phyloP scores from a whole-genome alignment of 768 basidiomycete species.

The Mycena sanguinolenta region DNA sequence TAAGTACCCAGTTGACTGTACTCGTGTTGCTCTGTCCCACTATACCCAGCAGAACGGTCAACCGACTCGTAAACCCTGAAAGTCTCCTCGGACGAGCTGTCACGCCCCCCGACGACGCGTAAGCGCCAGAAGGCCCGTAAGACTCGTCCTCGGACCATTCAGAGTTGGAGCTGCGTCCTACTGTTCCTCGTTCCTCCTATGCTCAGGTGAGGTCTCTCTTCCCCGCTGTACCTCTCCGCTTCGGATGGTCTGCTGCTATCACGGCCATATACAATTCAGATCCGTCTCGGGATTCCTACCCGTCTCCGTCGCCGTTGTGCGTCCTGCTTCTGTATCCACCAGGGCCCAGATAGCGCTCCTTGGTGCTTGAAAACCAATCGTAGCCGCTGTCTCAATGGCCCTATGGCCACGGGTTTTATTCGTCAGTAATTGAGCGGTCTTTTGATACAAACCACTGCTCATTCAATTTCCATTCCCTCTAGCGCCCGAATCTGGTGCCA shows the following conservation, averaged over 20 bases:
- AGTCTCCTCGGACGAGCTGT: conserved; percentile 31
- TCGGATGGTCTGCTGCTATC: conserved; percentile 14
- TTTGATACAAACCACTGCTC: too few relatives aligned
- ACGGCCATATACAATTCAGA: neutral
- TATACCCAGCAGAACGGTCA: conserved; percentile 6
- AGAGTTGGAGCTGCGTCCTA: conserved; percentile 21
- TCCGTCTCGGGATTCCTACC: conserved; percentile 17
- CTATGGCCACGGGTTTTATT: too few relatives aligned
- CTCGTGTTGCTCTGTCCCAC: too few relatives aligned
- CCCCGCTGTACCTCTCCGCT: conserved; percentile 1
- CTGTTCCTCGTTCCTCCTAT: conserved; percentile 33
- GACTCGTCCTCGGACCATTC: conserved; percentile 27
- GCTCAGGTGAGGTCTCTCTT: conserved; percentile 7
- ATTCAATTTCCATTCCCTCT: too few relatives aligned
- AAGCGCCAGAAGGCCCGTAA: conserved; percentile 10
- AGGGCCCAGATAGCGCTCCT: too few relatives aligned
- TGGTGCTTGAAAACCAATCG: too few relatives aligned
- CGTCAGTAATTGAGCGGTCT: too few relatives aligned
- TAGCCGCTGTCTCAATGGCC: too few relatives aligned
- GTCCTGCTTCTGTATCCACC: too few relatives aligned
- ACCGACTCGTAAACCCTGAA: conserved; percentile 4
- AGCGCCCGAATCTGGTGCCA: too few relatives aligned
- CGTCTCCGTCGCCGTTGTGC: conserved; percentile 26
- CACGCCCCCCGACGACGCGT: conserved; percentile 36
- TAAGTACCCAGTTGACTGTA: conserved; percentile 3